A percentile compares a stretch with the other conserved stretches of the same genome.
phyloP scores from a whole-genome alignment of 2,329 filamentous ascomycete species.

The Coccinonectria pachysandricola region DNA sequence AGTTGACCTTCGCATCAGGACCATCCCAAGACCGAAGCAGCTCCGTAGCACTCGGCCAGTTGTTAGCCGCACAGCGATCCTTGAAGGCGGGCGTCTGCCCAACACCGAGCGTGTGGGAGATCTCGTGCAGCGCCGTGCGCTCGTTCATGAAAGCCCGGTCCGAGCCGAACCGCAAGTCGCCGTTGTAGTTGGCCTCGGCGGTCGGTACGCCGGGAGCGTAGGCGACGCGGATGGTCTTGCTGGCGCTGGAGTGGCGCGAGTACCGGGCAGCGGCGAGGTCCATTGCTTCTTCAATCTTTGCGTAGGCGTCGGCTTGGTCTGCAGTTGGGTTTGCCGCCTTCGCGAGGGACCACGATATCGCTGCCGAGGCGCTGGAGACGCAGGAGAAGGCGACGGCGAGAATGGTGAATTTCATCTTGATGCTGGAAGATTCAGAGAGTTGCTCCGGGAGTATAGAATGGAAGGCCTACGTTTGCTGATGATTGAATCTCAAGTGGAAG shows the following conservation, averaged over 20 bases:
- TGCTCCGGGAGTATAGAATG: too few relatives aligned
- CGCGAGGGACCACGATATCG: slow-evolving; percentile 29
- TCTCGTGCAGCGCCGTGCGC: slow-evolving; percentile 38
- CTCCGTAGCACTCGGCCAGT: slow-evolving; percentile 31
- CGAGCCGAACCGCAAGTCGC: slow-evolving; percentile 35
- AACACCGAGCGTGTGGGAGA: slow-evolving; percentile 37
- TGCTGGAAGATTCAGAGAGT: too few relatives aligned
- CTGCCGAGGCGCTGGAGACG: slow-evolving; percentile 23
- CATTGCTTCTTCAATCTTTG: slow-evolving; percentile 33
- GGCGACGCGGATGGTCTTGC: slow-evolving; percentile 29
- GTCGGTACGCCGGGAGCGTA: slow-evolving; percentile 35
- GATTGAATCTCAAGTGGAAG: too few relatives aligned
- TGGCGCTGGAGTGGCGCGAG: slow-evolving; percentile 22
- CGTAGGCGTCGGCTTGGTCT: slow-evolving; percentile 34
- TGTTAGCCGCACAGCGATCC: slow-evolving; percentile 25
- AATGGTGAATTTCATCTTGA: slow-evolving; percentile 25
- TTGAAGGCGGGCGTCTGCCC: slow-evolving; percentile 33
- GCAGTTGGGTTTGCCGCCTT: slow-evolving; percentile 28
- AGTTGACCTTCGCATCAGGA: slow-evolving; percentile 24
- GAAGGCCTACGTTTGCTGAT: too few relatives aligned
- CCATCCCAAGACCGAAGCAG: slow-evolving; percentile 34
- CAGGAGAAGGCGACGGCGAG: slow-evolving; percentile 18
- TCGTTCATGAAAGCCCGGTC: slow-evolving; percentile 37
- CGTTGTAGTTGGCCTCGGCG: slow-evolving; percentile 35
- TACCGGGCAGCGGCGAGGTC: slow-evolving; percentile 30